phyloP scores from a whole-genome alignment of 805 yeast species.

The Blastobotrys chiropterorum region DNA sequence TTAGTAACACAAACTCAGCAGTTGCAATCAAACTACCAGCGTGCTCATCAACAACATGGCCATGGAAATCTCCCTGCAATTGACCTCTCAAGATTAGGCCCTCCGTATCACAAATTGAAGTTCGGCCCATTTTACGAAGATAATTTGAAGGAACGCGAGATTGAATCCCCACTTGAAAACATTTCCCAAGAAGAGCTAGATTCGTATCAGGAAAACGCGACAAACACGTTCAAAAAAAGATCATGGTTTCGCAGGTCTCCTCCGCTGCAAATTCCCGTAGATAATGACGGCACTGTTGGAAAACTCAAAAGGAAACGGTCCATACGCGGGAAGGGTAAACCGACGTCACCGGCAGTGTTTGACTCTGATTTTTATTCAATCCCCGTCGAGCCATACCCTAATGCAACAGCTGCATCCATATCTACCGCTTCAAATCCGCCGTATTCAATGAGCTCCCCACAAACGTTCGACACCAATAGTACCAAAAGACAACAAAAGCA shows the following conservation, averaged over 20 bases:
- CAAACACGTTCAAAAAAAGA: background rate
- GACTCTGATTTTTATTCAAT: background rate
- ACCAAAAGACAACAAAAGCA: background rate
- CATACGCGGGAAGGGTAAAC: background rate
- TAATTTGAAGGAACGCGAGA: background rate
- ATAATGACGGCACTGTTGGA: background rate
- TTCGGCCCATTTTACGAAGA: constrained; percentile 9
- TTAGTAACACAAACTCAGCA: background rate
- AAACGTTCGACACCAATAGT: background rate
- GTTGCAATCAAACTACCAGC: too few species aligned
- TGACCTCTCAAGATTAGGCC: constrained; percentile 5
- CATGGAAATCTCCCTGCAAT: constrained; percentile 3
- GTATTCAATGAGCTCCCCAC: background rate
- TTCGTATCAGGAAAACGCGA: background rate
- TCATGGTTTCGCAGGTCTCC: constrained; percentile 4
- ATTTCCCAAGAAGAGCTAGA: background rate
- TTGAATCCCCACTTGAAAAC: background rate
- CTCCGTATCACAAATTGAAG: background rate
- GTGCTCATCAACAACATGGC: background rate
- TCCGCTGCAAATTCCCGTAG: constrained; percentile 11
- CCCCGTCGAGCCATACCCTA: background rate
- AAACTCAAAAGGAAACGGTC: background rate
- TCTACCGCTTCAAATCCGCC: background rate
- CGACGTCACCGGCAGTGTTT: background rate
- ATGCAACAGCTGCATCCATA: background rate